Evolutionary conservation across 768 basidiomycete genomes (phyloP).

Genomic region (Panellus pusillus): DNA sequence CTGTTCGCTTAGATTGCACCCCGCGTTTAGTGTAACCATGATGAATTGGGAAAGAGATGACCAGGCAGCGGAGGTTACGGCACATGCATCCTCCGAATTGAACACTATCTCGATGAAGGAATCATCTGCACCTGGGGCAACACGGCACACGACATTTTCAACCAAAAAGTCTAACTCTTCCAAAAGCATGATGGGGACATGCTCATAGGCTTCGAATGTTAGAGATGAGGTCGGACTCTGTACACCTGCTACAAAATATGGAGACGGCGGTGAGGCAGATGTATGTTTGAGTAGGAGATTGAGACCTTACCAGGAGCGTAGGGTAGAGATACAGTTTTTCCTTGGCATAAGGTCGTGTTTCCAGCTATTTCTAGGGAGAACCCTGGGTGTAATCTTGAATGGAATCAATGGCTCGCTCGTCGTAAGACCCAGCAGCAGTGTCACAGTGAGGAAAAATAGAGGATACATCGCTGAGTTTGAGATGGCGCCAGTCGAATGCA

Average conservation of each 20-base stretch:
- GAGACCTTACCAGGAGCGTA: slow-evolving; percentile 4
- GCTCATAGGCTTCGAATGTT: slow-evolving; percentile 6
- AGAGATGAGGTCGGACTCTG: slow-evolving; percentile 2
- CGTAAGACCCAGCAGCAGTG: not conserved
- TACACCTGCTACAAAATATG: not conserved
- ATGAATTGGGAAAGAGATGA: slow-evolving; percentile 6
- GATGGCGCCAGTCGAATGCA: not conserved
- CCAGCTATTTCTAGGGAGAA: slow-evolving; percentile 5
- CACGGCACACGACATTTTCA: not conserved
- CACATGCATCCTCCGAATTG: slow-evolving; percentile 5
- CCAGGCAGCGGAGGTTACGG: slow-evolving; percentile 3
- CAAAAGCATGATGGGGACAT: slow-evolving; percentile 7
- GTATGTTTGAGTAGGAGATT: not conserved
- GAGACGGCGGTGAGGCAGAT: not conserved
- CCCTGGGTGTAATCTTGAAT: not conserved
- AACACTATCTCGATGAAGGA: not conserved
- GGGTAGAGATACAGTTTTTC: slow-evolving; percentile 1
- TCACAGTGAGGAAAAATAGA: not conserved
- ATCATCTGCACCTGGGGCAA: not conserved
- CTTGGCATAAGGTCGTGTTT: slow-evolving; percentile 6
- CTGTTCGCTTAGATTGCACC: slow-evolving; percentile 13
- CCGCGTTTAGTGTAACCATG: slow-evolving; percentile 4
- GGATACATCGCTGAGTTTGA: not conserved
- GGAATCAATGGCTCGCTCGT: slow-evolving; percentile 4
- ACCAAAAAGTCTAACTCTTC: slow-evolving; percentile 10